Conservation (phyloP, 768 basidiomycete genomes). For the Harrya chromipes region DNA sequence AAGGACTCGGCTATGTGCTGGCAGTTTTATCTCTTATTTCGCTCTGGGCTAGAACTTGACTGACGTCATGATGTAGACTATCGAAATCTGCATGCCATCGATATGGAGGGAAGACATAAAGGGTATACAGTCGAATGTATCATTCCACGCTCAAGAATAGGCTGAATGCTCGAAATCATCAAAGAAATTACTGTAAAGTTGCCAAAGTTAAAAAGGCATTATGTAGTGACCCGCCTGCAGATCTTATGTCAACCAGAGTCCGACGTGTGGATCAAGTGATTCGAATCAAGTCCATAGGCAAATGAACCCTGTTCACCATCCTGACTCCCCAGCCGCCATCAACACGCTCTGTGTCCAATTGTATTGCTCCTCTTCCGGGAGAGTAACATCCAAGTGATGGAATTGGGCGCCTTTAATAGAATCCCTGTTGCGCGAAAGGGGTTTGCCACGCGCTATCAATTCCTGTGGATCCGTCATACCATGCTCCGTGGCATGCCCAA, state of each 20-base stretch:
- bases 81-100: slow-evolving; percentile 9
- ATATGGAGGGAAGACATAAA: neutral
- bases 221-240: slow-evolving; percentile 33
- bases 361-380: slow-evolving; percentile 45
- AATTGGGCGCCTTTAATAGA: slow-evolving; percentile 21
- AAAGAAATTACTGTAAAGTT: slow-evolving; percentile 16
- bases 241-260: slow-evolving; percentile 21
- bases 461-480: slow-evolving; percentile 16
- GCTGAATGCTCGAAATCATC: slow-evolving; percentile 7
- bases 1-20: slow-evolving; percentile 1
- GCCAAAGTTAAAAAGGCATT: slow-evolving; percentile 8
- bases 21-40: neutral
- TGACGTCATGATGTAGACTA: slow-evolving; percentile 20
- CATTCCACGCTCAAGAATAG: slow-evolving; percentile 5
- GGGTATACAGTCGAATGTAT: slow-evolving; percentile 25
- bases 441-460: slow-evolving; percentile 10
- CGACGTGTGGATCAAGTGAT: slow-evolving; percentile 10
- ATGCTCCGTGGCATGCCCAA: slow-evolving; percentile 10
- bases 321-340: slow-evolving; percentile 56
- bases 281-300: slow-evolving; percentile 7
- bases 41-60: slow-evolving; percentile 3
- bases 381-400: slow-evolving; percentile 25
- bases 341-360: slow-evolving; percentile 78
- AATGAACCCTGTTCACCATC: slow-evolving; percentile 27
- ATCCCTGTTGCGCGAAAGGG: slow-evolving; percentile 16